phyloP scores from a whole-genome alignment of 164 flowering plant genomes.

The Aristolochia contorta region DNA sequence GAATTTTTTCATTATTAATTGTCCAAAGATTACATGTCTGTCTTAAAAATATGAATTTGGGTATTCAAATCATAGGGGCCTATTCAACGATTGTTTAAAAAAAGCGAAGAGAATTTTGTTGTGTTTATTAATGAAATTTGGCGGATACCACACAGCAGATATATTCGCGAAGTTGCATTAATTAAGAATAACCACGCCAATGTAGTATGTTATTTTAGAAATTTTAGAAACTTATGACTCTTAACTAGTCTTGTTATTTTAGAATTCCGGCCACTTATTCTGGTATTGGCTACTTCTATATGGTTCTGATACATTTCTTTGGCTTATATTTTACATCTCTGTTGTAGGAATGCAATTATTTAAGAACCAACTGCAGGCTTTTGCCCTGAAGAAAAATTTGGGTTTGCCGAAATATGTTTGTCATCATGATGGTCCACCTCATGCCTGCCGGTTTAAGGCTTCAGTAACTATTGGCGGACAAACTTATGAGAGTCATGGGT shows the following conservation, averaged over 20 bases:
- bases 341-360: slow-evolving; percentile 20
- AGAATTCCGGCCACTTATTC: too few relatives aligned
- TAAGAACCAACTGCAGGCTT: slow-evolving; percentile 51
- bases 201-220: not conserved
- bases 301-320: not conserved
- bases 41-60: too few relatives aligned
- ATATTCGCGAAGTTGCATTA: not conserved
- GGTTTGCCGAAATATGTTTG: slow-evolving; percentile 37
- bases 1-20: too few relatives aligned
- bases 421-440: slow-evolving; percentile 52
- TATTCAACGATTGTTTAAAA: too few relatives aligned
- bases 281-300: not conserved
- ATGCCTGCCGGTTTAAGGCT: slow-evolving; percentile 49
- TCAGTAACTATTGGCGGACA: slow-evolving; percentile 48
- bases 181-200: not conserved
- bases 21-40: too few relatives aligned
- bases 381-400: slow-evolving; percentile 37
- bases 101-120: too few relatives aligned
- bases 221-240: not conserved
- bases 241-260: not conserved
- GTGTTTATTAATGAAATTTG: too few relatives aligned
- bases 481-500: slow-evolving; percentile 38
- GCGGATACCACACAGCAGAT: too few relatives aligned
- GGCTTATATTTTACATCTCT: slow-evolving; percentile 1
- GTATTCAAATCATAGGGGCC: too few relatives aligned